A percentile compares a stretch with the other conserved stretches of the same genome.
These are phyloP conservation scores for Lepidium didymum DNA, from an alignment of 345 rosid genomes.

Conservation along the genomic window DNA sequence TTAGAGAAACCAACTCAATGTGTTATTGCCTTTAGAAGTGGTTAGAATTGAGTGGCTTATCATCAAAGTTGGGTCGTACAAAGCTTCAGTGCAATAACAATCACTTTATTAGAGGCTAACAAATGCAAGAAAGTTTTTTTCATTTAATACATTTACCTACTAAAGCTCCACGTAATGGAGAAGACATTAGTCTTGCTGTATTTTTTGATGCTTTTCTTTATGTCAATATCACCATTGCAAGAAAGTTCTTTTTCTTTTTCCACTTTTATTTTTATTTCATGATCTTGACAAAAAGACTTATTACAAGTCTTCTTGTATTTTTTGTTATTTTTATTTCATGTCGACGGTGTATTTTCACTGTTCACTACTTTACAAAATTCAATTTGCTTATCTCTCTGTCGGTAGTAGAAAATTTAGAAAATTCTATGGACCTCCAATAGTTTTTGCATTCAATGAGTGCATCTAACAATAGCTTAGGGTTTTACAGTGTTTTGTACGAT, in stretches of 20 bases:
- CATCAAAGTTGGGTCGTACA: neutral
- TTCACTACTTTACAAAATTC: neutral
- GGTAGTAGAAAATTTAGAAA: slow-evolving; percentile 3
- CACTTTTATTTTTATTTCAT: neutral
- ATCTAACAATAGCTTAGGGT: neutral
- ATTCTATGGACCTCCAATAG: neutral
- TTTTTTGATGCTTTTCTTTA: slow-evolving; percentile 20
- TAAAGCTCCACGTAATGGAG: slow-evolving; percentile 12
- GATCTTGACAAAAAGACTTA: neutral
- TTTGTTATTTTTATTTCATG: neutral
- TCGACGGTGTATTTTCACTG: neutral
- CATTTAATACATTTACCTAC: slow-evolving; percentile 18
- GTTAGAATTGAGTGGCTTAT: neutral
- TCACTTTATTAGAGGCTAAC: slow-evolving; percentile 5
- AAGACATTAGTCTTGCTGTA: neutral
- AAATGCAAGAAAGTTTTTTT: neutral
- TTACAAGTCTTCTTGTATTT: neutral
- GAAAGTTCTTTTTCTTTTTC: slow-evolving; percentile 4
- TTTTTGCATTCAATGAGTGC: slow-evolving; percentile 13
- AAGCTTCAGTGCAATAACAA: neutral
- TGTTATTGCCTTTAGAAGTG: no score
- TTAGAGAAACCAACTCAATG: no score
- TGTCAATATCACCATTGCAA: slow-evolving; percentile 11
- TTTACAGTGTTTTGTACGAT: neutral
- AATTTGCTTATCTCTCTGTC: slow-evolving; percentile 10